These are phyloP conservation scores for Sugiyamaella castrensis DNA, from an alignment of 1,139 yeast species.

Conservation along the genomic window DNA sequence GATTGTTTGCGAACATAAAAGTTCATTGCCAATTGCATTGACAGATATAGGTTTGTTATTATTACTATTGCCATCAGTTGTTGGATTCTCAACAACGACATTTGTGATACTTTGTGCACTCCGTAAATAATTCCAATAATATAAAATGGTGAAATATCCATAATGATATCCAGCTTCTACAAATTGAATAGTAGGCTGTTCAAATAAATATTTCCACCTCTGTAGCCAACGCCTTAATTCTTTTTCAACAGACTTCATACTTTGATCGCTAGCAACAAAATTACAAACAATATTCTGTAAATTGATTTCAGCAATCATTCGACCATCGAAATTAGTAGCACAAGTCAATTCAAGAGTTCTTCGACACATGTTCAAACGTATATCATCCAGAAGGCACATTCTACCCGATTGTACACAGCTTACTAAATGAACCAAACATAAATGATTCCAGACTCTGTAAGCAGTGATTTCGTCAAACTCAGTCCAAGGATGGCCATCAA, in stretches of 20 bases:
- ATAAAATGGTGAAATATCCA: conserved; percentile 52
- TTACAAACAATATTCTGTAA: conserved; percentile 61
- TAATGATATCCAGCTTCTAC: conserved; percentile 73
- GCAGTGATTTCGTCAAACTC: conserved; percentile 53
- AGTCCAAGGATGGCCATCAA: conserved; percentile 39
- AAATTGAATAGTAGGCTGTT: conserved; percentile 69
- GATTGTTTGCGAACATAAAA: conserved; percentile 17
- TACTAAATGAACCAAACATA: conserved; percentile 65
- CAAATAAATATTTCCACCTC: conserved; percentile 69
- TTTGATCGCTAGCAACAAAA: conserved; percentile 48
- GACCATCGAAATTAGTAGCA: conserved; percentile 77
- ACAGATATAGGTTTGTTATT: not conserved
- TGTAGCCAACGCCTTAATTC: conserved; percentile 58
- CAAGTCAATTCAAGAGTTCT: conserved; percentile 58
- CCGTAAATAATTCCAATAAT: conserved; percentile 35
- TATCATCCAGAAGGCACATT: conserved; percentile 68
- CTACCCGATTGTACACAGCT: conserved; percentile 70
- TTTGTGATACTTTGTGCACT: not conserved
- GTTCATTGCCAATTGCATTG: conserved; percentile 5
- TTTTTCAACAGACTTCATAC: conserved; percentile 35
- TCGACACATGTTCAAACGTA: conserved; percentile 59
- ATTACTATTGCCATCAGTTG: not conserved
- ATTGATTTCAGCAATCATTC: conserved; percentile 78
- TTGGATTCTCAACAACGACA: conserved; percentile 1
- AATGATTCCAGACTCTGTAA: conserved; percentile 67